A percentile compares a stretch with the other conserved stretches of the same genome.
These are phyloP conservation scores for Pleurotus pulmonarius DNA, from an alignment of 768 basidiomycete genomes.

Conservation along the genomic window DNA sequence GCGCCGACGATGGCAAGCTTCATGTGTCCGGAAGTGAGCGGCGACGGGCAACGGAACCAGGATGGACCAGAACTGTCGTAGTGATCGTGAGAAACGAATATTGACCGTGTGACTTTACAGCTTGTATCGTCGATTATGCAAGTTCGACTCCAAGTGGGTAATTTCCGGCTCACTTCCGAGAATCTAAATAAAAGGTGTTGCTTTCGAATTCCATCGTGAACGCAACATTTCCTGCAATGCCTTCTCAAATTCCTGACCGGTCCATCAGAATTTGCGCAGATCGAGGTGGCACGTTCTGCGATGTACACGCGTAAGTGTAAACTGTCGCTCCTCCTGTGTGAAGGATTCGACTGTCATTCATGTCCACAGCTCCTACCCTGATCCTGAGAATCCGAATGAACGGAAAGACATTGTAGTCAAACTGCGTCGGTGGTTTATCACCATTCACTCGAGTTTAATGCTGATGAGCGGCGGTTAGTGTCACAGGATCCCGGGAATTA, in stretches of 20 bases:
- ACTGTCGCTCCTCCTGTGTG: background rate
- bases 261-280: constrained; percentile 87
- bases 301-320: constrained; percentile 70
- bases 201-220: too few species aligned
- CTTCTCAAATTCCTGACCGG: constrained; percentile 52
- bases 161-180: too few species aligned
- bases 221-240: background rate
- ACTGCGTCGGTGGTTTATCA: constrained; percentile 51
- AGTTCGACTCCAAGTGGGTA: too few species aligned
- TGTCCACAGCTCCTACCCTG: constrained; percentile 61
- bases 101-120: too few species aligned
- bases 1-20: constrained; percentile 92
- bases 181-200: too few species aligned
- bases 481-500: constrained; percentile 90
- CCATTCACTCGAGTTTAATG: background rate
- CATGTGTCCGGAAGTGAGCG: constrained; percentile 19
- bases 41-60: too few species aligned
- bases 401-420: constrained; percentile 88
- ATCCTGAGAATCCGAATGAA: constrained; percentile 55
- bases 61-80: too few species aligned
- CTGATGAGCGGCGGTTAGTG: constrained; percentile 38
- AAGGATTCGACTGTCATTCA: too few species aligned
- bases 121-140: too few species aligned
- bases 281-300: constrained; percentile 90
- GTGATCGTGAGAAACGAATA: too few species aligned